Conservation (phyloP, 2,329 filamentous ascomycete species). For the Gremmenia infestans region DNA sequence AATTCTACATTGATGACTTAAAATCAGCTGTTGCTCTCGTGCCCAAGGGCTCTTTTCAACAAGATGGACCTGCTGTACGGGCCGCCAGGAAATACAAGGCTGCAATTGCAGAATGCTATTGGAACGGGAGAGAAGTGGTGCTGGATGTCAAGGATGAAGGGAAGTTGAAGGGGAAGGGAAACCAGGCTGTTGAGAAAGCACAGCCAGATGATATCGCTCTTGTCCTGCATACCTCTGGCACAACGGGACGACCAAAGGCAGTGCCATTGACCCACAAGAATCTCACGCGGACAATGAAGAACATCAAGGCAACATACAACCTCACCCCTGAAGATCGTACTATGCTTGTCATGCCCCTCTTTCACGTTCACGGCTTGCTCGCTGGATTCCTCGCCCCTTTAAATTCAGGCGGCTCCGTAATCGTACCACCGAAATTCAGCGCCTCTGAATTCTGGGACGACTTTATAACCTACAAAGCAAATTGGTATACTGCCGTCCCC, state of each 20-base stretch:
- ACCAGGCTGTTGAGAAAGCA: slow-evolving; percentile 46
- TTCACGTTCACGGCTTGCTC: slow-evolving; percentile 85
- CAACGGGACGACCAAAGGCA: slow-evolving; percentile 80
- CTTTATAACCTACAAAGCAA: slow-evolving; percentile 68
- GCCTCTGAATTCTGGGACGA: slow-evolving; percentile 78
- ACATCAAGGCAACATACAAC: slow-evolving; percentile 73
- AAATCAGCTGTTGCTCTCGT: slow-evolving; percentile 75
- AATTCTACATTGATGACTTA: slow-evolving; percentile 87
- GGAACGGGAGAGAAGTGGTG: slow-evolving; percentile 65
- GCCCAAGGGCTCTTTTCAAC: slow-evolving; percentile 62
- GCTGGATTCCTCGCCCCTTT: slow-evolving; percentile 78
- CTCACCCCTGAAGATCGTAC: slow-evolving; percentile 68
- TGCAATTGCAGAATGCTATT: slow-evolving; percentile 83
- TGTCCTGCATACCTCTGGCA: slow-evolving; percentile 79
- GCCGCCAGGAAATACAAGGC: slow-evolving; percentile 75
- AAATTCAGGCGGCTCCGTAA: slow-evolving; percentile 68
- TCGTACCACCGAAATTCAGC: slow-evolving; percentile 76
- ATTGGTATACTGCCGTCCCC: slow-evolving; percentile 91
- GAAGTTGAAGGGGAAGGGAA: slow-evolving; percentile 51
- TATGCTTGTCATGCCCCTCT: slow-evolving; percentile 84
- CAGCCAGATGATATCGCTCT: slow-evolving; percentile 76
- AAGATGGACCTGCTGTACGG: slow-evolving; percentile 65
- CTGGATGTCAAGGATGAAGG: slow-evolving; percentile 75
- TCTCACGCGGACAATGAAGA: slow-evolving; percentile 75
- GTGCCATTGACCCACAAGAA: slow-evolving; percentile 78